These are phyloP conservation scores for Paraglomus occultum DNA, from an alignment of 192 early-diverging fungal genomes.

Conservation along the genomic window DNA sequence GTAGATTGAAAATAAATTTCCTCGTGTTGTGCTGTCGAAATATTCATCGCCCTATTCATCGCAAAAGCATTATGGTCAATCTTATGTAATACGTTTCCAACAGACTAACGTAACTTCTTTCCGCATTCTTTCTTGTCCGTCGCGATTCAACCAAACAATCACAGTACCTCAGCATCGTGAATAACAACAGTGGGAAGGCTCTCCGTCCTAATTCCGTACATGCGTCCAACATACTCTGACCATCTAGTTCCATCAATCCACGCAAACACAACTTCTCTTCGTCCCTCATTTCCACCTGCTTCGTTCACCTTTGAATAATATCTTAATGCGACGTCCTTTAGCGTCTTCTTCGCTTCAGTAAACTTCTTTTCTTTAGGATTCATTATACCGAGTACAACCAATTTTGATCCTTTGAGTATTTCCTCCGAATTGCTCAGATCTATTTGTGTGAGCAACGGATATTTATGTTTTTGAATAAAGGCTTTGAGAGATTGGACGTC, in stretches of 20 bases:
- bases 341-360: conserved; percentile 10
- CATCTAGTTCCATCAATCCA: conserved; percentile 64
- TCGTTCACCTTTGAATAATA: conserved; percentile 32
- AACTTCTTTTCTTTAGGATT: conserved; percentile 40
- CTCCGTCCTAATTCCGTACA: conserved; percentile 39
- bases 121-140: not conserved
- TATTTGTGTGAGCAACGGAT: conserved; percentile 63
- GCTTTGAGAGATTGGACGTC: conserved; percentile 46
- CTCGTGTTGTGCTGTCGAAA: conserved; percentile 17
- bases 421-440: conserved; percentile 65
- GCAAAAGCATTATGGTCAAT: not conserved
- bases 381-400: conserved; percentile 65
- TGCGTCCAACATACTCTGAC: conserved; percentile 55
- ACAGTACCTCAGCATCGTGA: conserved; percentile 19
- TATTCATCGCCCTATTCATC: conserved; percentile 20
- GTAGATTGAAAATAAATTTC: not conserved
- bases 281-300: conserved; percentile 16
- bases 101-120: not conserved
- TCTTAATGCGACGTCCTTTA: conserved; percentile 36
- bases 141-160: not conserved
- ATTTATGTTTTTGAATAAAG: conserved; percentile 66
- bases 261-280: conserved; percentile 52
- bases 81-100: not conserved
- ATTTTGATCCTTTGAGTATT: conserved; percentile 62
- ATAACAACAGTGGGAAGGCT: conserved; percentile 34